Conservation (phyloP, 345 rosid genomes). For the Gossypium ekmanianum region DNA sequence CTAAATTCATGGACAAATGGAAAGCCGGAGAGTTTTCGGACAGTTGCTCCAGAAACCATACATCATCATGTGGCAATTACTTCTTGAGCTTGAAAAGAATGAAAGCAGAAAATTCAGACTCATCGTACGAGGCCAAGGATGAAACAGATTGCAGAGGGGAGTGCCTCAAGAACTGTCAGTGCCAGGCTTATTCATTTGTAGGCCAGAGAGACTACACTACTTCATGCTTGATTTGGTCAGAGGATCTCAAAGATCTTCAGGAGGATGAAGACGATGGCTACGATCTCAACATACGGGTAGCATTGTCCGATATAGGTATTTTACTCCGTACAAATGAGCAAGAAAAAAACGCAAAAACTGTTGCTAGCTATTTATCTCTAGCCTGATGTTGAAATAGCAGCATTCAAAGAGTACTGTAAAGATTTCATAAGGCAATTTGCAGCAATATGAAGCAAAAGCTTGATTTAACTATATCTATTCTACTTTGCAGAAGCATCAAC, state of each 20-base stretch:
- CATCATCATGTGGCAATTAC: constrained; percentile 2
- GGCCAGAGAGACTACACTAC: neutral
- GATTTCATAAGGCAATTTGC: neutral
- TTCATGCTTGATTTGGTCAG: constrained; percentile 33
- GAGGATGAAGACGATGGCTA: neutral
- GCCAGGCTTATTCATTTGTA: constrained; percentile 29
- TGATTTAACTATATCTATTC: neutral
- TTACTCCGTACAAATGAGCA: neutral
- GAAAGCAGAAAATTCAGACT: constrained; percentile 2
- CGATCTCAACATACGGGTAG: constrained; percentile 22
- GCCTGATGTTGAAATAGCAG: neutral
- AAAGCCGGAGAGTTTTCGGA: constrained; percentile 18
- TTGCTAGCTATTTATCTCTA: neutral
- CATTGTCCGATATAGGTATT: constrained; percentile 24
- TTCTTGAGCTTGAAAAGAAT: constrained; percentile 23
- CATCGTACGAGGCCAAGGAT: accelerated
- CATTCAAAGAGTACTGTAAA: neutral
- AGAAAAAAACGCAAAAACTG: neutral
- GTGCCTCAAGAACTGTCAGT: constrained; percentile 23
- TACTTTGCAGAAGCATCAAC: constrained; percentile 3
- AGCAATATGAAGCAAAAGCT: neutral
- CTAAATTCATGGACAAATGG: constrained; percentile 25
- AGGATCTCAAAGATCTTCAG: constrained; percentile 15
- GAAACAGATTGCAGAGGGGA: constrained; percentile 12
- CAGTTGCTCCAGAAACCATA: constrained; percentile 31